Conservation (phyloP, 2,329 filamentous ascomycete species). For the Ophiognomonia clavigignenti-juglandacearum region DNA sequence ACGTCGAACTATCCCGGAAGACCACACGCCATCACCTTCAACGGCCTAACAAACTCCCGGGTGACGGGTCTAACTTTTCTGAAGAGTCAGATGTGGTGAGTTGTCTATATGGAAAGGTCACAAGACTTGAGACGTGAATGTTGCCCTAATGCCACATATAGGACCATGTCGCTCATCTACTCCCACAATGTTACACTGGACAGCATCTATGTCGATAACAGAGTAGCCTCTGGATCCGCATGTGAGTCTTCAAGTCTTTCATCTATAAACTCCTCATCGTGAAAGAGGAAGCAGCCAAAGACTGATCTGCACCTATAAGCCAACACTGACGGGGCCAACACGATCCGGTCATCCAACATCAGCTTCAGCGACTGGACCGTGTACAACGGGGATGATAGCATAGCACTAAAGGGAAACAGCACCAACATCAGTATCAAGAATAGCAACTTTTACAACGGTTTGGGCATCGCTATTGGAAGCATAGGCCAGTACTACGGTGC, state of each 20-base stretch:
- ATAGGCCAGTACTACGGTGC: constrained; percentile 42
- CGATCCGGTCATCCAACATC: constrained; percentile 21
- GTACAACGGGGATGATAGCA: constrained; percentile 21
- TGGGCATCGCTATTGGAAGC: constrained; percentile 40
- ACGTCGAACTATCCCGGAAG: constrained; percentile 37
- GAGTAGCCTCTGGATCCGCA: constrained; percentile 18
- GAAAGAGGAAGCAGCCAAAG: neutral
- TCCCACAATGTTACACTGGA: constrained; percentile 35
- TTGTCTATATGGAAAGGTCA: neutral
- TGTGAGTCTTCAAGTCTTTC: constrained; percentile 7
- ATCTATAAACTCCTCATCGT: neutral
- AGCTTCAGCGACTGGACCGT: constrained; percentile 24
- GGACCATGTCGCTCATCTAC: constrained; percentile 41
- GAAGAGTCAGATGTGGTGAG: constrained; percentile 48
- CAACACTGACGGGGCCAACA: constrained; percentile 30
- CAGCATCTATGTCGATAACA: constrained; percentile 43
- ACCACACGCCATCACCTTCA: constrained; percentile 45
- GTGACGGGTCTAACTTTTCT: constrained; percentile 40
- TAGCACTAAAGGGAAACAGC: constrained; percentile 21
- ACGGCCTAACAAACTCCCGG: constrained; percentile 36
- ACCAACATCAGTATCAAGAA: constrained; percentile 29
- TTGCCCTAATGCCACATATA: neutral
- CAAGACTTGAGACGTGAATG: neutral
- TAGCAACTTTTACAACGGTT: constrained; percentile 33
- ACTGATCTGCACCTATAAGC: constrained; percentile 3